phyloP scores from a whole-genome alignment of 768 basidiomycete species.

The Cantharellus anzutake region DNA sequence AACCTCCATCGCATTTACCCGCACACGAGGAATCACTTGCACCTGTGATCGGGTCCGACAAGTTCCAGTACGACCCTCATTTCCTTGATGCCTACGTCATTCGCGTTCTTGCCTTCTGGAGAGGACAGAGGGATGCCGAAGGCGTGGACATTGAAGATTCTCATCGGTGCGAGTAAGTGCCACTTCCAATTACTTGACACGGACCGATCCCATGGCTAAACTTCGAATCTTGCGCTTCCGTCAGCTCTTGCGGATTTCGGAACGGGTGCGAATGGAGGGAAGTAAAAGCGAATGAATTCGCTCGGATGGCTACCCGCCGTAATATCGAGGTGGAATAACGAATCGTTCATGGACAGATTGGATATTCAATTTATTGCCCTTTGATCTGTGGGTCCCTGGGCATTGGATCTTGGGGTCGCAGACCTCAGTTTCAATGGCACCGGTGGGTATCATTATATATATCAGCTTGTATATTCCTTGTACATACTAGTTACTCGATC shows the following conservation, averaged over 20 bases:
- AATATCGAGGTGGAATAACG: too few species aligned
- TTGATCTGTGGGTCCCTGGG: too few species aligned
- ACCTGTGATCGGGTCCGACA: constrained; percentile 15
- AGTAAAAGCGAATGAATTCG: constrained; percentile 7
- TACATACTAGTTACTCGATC: too few species aligned
- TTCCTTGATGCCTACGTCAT: constrained; percentile 13
- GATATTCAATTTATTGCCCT: too few species aligned
- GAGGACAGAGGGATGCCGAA: constrained; percentile 14
- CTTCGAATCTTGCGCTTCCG: neutral
- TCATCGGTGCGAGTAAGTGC: constrained; percentile 11
- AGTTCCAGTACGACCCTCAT: constrained; percentile 14
- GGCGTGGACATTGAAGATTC: constrained; percentile 17
- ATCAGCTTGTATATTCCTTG: too few species aligned
- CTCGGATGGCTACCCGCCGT: neutral
- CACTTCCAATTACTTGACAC: neutral
- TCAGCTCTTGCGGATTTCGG: constrained; percentile 20
- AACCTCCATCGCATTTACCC: neutral
- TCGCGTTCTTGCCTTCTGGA: constrained; percentile 17
- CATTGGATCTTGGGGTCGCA: too few species aligned
- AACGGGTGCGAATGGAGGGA: constrained; percentile 21
- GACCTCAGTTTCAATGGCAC: too few species aligned
- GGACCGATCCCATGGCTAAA: neutral
- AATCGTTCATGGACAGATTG: too few species aligned
- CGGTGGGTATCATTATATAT: too few species aligned
- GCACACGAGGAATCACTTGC: neutral